Percentiles rank a stretch among this genome's conserved stretches.
Evolutionary conservation across 768 basidiomycete species (phyloP).

Genomic region (Naganishia kalamii): DNA sequence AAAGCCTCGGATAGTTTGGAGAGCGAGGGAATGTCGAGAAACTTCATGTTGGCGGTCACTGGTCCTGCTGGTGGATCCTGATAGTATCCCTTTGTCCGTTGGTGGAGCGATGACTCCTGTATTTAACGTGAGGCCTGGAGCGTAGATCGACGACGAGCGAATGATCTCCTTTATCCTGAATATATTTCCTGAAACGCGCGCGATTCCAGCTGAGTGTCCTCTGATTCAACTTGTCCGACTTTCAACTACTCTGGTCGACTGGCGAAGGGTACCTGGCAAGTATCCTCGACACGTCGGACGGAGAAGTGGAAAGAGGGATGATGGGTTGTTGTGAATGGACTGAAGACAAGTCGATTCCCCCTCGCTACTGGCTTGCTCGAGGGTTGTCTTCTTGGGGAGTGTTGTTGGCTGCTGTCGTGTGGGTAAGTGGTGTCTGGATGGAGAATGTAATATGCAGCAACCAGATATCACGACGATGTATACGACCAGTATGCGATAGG

Average conservation of each 20-base stretch:
- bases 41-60: slow-evolving; percentile 17
- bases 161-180: background rate
- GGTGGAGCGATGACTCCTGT: background rate
- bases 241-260: background rate
- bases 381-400: slow-evolving; percentile 7
- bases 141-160: too few relatives aligned
- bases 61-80: background rate
- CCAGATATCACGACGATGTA: background rate
- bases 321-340: background rate
- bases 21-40: slow-evolving; percentile 24
- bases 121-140: background rate
- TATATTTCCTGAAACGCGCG: background rate
- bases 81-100: background rate
- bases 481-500: background rate
- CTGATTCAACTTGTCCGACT: too few relatives aligned
- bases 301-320: too few relatives aligned
- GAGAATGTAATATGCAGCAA: background rate
- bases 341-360: slow-evolving; percentile 18
- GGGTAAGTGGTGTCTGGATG: background rate
- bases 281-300: background rate
- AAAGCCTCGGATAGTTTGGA: slow-evolving; percentile 15
- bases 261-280: slow-evolving; percentile 12
- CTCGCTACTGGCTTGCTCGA: slow-evolving; percentile 18
- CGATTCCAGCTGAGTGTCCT: too few relatives aligned
- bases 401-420: too few relatives aligned